Percentiles rank a stretch among this genome's conserved stretches.
phyloP scores from a whole-genome alignment of 257 asterid species.

The Forsythia suspensa region DNA sequence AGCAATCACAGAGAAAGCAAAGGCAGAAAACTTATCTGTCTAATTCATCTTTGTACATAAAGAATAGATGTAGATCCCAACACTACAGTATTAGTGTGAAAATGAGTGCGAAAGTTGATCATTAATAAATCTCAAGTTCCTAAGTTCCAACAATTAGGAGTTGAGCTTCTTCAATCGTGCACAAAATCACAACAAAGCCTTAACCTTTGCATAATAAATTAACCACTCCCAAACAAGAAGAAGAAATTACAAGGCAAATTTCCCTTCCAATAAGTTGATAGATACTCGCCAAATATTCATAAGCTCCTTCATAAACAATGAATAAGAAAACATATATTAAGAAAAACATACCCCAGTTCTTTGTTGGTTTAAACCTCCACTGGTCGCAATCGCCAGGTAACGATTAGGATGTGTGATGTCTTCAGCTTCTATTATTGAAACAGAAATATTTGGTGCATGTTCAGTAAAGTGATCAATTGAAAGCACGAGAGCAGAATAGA shows the following conservation, averaged over 20 bases:
- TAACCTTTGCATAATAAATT: background rate
- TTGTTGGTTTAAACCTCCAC: slow-evolving; percentile 99
- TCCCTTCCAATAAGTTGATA: slow-evolving; percentile 6
- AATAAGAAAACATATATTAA: background rate
- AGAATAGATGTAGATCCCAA: slow-evolving; percentile 7
- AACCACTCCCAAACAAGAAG: background rate
- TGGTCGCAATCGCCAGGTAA: slow-evolving; percentile 81
- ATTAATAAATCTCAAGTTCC: background rate
- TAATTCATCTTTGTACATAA: background rate
- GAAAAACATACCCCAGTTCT: slow-evolving; percentile 86
- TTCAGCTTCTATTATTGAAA: slow-evolving; percentile 59
- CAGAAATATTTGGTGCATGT: slow-evolving; percentile 9
- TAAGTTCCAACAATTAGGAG: background rate
- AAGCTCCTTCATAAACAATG: background rate
- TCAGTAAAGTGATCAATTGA: background rate
- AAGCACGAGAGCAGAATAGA: background rate
- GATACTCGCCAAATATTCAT: slow-evolving; percentile 13
- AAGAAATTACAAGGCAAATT: slow-evolving; percentile 1
- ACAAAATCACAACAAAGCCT: background rate
- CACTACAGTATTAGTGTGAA: background rate
- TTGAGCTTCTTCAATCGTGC: background rate
- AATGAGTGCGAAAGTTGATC: background rate
- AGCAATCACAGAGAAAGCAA: background rate
- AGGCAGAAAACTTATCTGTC: background rate
- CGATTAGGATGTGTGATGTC: slow-evolving; percentile 56